Conservation (phyloP, 352 stramenopile genomes). For the Sclerospora graminicola region DNA sequence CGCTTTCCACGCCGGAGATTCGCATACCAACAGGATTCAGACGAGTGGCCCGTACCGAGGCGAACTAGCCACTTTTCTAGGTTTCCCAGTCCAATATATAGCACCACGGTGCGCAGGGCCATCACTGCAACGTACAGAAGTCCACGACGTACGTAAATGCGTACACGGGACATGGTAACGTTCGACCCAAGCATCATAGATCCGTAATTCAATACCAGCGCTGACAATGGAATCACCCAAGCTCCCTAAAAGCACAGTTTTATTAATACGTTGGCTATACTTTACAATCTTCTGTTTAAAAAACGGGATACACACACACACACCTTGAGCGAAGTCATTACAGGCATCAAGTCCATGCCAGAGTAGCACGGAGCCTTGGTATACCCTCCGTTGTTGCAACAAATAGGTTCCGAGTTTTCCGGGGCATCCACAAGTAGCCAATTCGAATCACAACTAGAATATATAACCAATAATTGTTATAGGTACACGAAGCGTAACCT, state of each 20-base stretch:
- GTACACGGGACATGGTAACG: slow-evolving; percentile 33
- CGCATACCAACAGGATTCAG: slow-evolving; percentile 48
- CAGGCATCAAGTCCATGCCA: slow-evolving; percentile 48
- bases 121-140: neutral
- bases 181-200: slow-evolving; percentile 15
- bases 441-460: slow-evolving; percentile 51
- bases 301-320: neutral
- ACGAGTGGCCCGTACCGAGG: slow-evolving; percentile 24
- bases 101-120: slow-evolving; percentile 18
- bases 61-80: slow-evolving; percentile 35
- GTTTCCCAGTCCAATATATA: slow-evolving; percentile 50
- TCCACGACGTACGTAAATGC: slow-evolving; percentile 14
- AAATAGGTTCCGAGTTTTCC: slow-evolving; percentile 31
- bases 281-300: neutral
- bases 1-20: slow-evolving; percentile 36
- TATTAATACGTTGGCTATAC: neutral
- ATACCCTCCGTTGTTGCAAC: slow-evolving; percentile 35
- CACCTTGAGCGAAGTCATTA: slow-evolving; percentile 36
- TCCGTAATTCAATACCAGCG: slow-evolving; percentile 56
- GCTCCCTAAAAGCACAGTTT: slow-evolving; percentile 30
- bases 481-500: too few species aligned
- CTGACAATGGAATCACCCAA: slow-evolving; percentile 49
- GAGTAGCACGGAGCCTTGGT: slow-evolving; percentile 40
- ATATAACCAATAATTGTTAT: neutral
- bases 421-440: slow-evolving; percentile 38